Evolutionary conservation across 768 basidiomycete genomes (phyloP), one percentile per base, ranked within the genome.

Genomic region (Tulasnella sp.): DNA sequence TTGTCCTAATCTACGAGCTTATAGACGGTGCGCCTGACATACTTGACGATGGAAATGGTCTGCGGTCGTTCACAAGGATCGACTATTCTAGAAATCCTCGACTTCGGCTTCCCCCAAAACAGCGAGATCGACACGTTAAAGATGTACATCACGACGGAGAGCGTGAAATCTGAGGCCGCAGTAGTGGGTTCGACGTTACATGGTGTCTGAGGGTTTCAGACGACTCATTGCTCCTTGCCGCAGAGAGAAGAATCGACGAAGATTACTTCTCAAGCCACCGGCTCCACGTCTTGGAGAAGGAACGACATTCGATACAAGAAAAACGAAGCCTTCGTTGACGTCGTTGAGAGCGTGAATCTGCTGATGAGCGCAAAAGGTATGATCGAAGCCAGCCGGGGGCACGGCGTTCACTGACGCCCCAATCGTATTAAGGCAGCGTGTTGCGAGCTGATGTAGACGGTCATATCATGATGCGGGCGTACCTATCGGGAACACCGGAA

Each of bases 311-410:
- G 96, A 84, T 99, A 99, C 85, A 93, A 98, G 87, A 99, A 99
- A 88, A 99, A 99, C 81, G 98, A 99, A 83, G 98, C 98, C 0
- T 99, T 99, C 81, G 97, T 99, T n/a, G 98, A 99, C 83, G 98
- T 99, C 11, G 93, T 99, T 67, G 98, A 99, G 86, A 94, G 89
- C 2, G 94, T 99, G 79, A 99, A 99, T 82, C 84, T 99, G 76
- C 92, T 94, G 81, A 98, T 99, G 96, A 97, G 95, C 83, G 93
- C 96, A 2, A 98, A 97, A 86, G 96, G 96, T 93, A 20, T 51
- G 57, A 79, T 44, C 70, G 42, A 73, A 46, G 16, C 18, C 7
- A 37, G 26, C 67, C 40, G 23, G 15, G 23, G 18, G 10, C n/a
- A n/a, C n/a, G 20, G 23, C 69, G 23, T 18, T 35, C 35, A 26